phyloP scores from a whole-genome alignment of 352 stramenopile species.

The Halophytophthora batemanensis region DNA sequence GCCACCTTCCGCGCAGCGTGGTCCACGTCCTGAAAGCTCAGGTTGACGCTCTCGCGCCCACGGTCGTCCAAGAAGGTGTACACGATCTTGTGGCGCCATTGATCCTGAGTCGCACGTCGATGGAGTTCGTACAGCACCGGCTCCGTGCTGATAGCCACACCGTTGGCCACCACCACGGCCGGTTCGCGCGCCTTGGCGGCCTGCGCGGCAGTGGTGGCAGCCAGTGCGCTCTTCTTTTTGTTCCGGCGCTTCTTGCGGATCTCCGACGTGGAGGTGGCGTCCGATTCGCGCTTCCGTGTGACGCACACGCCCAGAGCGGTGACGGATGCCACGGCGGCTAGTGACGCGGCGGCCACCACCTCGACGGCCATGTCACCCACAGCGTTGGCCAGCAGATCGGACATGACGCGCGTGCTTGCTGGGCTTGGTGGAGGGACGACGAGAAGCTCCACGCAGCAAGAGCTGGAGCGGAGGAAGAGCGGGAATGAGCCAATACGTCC shows the following conservation, averaged over 20 bases:
- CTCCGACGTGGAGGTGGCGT: constrained; percentile 3
- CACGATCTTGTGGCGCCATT: constrained; percentile 62
- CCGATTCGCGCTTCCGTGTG: constrained; percentile 26
- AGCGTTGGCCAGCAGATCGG: constrained; percentile 33
- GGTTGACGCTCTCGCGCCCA: constrained; percentile 60
- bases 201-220: too few relatives aligned
- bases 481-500: too few relatives aligned
- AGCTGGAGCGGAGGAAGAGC: too few relatives aligned
- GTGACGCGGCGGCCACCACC: constrained; percentile 43
- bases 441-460: too few relatives aligned
- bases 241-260: constrained; percentile 34
- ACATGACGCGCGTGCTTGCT: constrained; percentile 15
- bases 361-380: constrained; percentile 42
- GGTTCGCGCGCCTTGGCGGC: constrained; percentile 5
- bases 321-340: constrained; percentile 38
- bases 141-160: constrained; percentile 30
- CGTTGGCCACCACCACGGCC: constrained; percentile 29
- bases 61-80: constrained; percentile 82
- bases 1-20: constrained; percentile 56
- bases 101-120: constrained; percentile 29
- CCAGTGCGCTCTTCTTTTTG: constrained; percentile 8
- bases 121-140: constrained; percentile 51
- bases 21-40: constrained; percentile 73
- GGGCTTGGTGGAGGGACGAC: too few relatives aligned
- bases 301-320: constrained; percentile 30